Percentiles rank a stretch among this genome's conserved stretches.
phyloP scores from a whole-genome alignment of 2,329 filamentous ascomycete species.

The Rhynchosporium agropyri region DNA sequence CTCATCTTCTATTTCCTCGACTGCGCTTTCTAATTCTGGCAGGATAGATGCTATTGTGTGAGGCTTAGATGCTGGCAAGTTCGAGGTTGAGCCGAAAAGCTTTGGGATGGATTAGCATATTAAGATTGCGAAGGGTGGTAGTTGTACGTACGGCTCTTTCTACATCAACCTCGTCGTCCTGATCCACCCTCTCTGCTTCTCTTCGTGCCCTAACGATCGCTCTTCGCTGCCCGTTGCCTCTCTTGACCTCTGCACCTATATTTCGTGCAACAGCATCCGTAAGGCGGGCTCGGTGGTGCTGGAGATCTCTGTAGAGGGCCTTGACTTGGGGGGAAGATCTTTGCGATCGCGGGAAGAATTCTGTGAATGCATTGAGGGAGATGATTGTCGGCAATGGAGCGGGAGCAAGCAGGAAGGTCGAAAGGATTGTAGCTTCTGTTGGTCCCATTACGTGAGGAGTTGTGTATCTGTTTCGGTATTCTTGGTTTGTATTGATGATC shows the following conservation, averaged over 20 bases:
- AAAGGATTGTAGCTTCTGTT: conserved; percentile 73
- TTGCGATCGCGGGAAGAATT: conserved; percentile 68
- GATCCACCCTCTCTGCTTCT: conserved; percentile 56
- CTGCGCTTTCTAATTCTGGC: conserved; percentile 69
- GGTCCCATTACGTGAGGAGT: conserved; percentile 30
- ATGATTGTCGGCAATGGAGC: conserved; percentile 73
- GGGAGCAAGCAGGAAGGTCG: conserved; percentile 76
- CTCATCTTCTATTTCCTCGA: conserved; percentile 66
- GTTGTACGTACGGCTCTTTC: conserved; percentile 54
- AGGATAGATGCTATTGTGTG: conserved; percentile 69
- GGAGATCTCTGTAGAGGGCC: conserved; percentile 74
- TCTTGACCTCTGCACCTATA: conserved; percentile 65
- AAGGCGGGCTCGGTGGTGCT: conserved; percentile 69
- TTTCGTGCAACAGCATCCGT: conserved; percentile 68
- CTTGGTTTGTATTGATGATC: neutral
- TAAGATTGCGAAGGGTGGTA: neutral
- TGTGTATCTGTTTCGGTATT: too few species aligned
- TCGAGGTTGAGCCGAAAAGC: conserved; percentile 58
- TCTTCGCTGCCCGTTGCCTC: conserved; percentile 59
- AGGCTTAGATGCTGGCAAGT: conserved; percentile 49
- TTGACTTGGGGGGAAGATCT: conserved; percentile 40
- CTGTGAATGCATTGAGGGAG: conserved; percentile 73
- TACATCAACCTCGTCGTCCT: conserved; percentile 66
- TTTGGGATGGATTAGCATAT: conserved; percentile 43
- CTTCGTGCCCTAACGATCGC: conserved; percentile 58